These are phyloP conservation scores for Artomyces pyxidatus DNA, from an alignment of 768 basidiomycete genomes.

Conservation along the genomic window DNA sequence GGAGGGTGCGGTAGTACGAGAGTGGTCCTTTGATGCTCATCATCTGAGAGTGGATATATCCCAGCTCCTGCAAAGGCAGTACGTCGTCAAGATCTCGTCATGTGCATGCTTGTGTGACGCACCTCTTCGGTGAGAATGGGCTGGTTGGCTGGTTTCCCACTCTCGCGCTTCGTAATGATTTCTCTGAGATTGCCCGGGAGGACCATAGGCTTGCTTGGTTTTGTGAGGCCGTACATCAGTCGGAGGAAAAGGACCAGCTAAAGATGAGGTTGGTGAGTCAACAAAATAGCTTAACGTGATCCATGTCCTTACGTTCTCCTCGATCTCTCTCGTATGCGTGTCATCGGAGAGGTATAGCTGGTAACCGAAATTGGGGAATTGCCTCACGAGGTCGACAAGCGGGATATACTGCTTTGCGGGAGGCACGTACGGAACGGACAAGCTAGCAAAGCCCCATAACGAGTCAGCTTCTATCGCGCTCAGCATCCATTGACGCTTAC, in stretches of 20 bases:
- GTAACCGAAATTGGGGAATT: slow-evolving; percentile 54
- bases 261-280: too few relatives aligned
- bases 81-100: neutral
- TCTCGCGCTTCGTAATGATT: slow-evolving; percentile 1
- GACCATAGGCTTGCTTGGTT: neutral
- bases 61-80: slow-evolving; percentile 38
- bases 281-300: too few relatives aligned
- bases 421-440: slow-evolving; percentile 62
- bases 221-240: slow-evolving; percentile 7
- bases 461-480: slow-evolving; percentile 3
- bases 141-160: neutral
- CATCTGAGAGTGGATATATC: slow-evolving; percentile 41
- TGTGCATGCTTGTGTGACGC: neutral
- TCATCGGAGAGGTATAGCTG: slow-evolving; percentile 57
- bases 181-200: slow-evolving; percentile 10
- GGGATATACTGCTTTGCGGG: slow-evolving; percentile 42
- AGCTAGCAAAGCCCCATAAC: slow-evolving; percentile 27
- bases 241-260: slow-evolving; percentile 19
- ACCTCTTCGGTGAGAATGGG: slow-evolving; percentile 14
- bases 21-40: slow-evolving; percentile 57
- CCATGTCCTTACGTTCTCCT: slow-evolving; percentile 42
- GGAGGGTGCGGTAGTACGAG: slow-evolving; percentile 68
- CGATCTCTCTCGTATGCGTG: slow-evolving; percentile 45
- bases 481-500: slow-evolving; percentile 27
- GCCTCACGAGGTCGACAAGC: slow-evolving; percentile 41